Evolutionary conservation across 495 filamentous ascomycete genomes (phyloP), one percentile per base, ranked within the genome.

Genomic region (Massariosphaeria phaeospora): DNA sequence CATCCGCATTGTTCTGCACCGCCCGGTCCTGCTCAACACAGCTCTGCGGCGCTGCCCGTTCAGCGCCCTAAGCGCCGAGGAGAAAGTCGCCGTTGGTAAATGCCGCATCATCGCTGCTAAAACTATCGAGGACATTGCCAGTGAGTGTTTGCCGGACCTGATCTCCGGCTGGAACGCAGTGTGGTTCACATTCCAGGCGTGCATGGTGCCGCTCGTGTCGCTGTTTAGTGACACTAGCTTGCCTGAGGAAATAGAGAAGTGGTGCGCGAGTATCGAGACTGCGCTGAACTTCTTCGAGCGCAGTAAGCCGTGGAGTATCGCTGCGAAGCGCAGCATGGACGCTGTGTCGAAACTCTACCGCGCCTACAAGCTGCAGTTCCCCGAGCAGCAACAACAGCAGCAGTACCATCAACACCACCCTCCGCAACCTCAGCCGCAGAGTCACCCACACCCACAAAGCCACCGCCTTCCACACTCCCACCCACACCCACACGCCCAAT

Each of bases 81-180:
- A 91, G 60, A 78, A 84, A 33, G 77, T 77, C 1, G 81, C 84
- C 8, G 83, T 89, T 46, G 75, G 80, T 41, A 81, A 77, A 30
- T 88, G 84, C 67, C 79, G 84, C 20, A 76, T 80, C 51, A 75
- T 88, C 10, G 85, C 86, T 2, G 81, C 80, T 40, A 72, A 79
- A 55, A 82, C 83, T 2, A 87, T 91, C 60, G 77, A 80, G 50
- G 84, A 88, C 55, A 86, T 91, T 34, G 70, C 82, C 15, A 70
- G 73, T 30, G 83, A 82, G 40, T 86, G 83, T 68, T 77, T 76
- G 31, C 77, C 79, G 24, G 87, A 88, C 68, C 83, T 88, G 65
- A 84, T 90, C 70, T 80, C 78, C 15, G 85, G 85, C 4, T 90
- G 86, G 86, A 87, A 86, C 69, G 86, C 83, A 3, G 84, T 88